Conservation (phyloP, 257 asterid species). For the Jacaranda copaia region DNA sequence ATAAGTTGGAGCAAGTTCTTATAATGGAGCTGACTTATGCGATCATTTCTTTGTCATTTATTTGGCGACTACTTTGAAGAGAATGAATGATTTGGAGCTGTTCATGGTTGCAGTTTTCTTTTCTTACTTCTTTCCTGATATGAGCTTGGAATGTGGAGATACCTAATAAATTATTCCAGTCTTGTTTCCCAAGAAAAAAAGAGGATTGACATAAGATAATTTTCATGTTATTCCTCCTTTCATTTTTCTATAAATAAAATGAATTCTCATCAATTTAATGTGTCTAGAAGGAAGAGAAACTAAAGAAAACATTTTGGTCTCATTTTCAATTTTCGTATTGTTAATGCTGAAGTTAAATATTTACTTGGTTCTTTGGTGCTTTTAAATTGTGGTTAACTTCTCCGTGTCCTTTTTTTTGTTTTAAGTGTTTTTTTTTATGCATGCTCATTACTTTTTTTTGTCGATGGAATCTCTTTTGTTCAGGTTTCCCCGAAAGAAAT, state of each 20-base stretch:
- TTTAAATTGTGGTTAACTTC: not conserved
- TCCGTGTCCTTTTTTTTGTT: not conserved
- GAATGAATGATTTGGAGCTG: not conserved
- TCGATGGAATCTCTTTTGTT: slow-evolving; percentile 33
- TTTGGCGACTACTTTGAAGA: not conserved
- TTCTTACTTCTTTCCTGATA: not conserved
- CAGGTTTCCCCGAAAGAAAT: slow-evolving; percentile 93
- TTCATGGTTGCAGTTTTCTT: not conserved
- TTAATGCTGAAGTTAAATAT: not conserved
- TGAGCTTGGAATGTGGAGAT: not conserved
- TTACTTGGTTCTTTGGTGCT: slow-evolving; percentile 1
- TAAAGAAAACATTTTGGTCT: not conserved
- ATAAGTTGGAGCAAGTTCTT: not conserved
- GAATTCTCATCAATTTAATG: not conserved
- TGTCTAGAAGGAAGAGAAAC: not conserved
- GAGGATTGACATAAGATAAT: not conserved
- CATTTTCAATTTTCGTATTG: not conserved
- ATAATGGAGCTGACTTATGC: not conserved
- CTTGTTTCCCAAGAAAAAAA: not conserved
- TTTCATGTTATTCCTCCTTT: not conserved
- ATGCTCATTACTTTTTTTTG: slow-evolving; percentile 28
- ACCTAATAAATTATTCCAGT: not conserved
- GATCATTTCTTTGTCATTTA: not conserved
- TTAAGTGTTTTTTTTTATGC: not conserved
- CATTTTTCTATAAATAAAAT: not conserved